Evolutionary conservation across 1,284 basidiomycete species (phyloP).

Genomic region (Puccinia horiana): DNA sequence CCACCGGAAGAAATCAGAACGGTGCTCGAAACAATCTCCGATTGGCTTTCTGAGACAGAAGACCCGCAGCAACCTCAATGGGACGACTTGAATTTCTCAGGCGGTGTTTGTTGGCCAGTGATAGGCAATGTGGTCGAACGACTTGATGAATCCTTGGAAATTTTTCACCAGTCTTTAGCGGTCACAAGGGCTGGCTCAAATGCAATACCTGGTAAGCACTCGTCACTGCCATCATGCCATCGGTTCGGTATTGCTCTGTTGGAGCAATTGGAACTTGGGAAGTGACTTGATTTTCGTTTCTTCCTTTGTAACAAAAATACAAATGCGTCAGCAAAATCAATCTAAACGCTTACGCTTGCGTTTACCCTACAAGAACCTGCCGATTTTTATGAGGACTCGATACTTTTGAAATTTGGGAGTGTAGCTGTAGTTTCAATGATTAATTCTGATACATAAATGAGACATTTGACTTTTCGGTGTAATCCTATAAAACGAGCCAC

Average conservation of each 20-base stretch:
- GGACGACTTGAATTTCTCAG: conserved; percentile 2
- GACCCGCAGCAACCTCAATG: background rate
- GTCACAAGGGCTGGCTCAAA: conserved; percentile 16
- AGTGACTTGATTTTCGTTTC: background rate
- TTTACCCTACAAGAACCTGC: background rate
- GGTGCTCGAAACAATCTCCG: conserved; percentile 28
- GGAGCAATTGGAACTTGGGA: too few relatives aligned
- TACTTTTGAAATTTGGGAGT: conserved; percentile 23
- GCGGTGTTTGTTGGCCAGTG: conserved; percentile 34
- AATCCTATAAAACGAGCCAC: too few relatives aligned
- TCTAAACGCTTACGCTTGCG: background rate
- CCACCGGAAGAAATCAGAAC: conserved; percentile 34
- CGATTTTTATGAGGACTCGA: conserved; percentile 28
- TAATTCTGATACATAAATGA: background rate
- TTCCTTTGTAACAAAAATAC: background rate
- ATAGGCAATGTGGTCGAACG: conserved; percentile 31
- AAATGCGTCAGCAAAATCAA: background rate
- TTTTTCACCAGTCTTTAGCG: conserved; percentile 29
- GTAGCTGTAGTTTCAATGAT: conserved; percentile 22
- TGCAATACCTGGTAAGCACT: conserved; percentile 19
- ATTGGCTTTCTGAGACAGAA: conserved; percentile 29
- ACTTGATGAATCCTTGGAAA: conserved; percentile 20
- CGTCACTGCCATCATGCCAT: background rate
- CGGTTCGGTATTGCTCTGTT: background rate
- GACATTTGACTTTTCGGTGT: too few relatives aligned